Conservation (phyloP, 2,329 filamentous ascomycete species). For the Helotiales sp. region DNA sequence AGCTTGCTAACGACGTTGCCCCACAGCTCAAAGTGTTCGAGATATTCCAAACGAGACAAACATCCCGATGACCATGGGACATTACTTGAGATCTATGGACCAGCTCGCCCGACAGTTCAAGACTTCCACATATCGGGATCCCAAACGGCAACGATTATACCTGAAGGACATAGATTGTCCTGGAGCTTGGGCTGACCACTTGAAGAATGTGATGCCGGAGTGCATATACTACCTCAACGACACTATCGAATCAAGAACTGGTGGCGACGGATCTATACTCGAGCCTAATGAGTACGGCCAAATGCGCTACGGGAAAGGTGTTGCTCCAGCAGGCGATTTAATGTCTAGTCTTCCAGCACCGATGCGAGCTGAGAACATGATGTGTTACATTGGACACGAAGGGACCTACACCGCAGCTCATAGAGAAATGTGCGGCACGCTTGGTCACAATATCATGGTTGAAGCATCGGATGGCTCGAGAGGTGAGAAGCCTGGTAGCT, state of each 20-base stretch:
- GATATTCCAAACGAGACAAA: conserved; percentile 73
- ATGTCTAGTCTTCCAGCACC: conserved; percentile 87
- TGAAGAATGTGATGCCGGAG: conserved; percentile 76
- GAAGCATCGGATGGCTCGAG: conserved; percentile 74
- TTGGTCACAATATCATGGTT: conserved; percentile 98
- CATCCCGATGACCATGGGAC: conserved; percentile 81
- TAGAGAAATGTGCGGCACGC: conserved; percentile 93
- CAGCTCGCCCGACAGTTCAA: conserved; percentile 82
- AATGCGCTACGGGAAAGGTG: conserved; percentile 43
- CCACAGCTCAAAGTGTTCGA: conserved; percentile 76
- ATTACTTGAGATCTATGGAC: conserved; percentile 87
- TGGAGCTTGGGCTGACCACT: conserved; percentile 76
- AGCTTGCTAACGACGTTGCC: conserved; percentile 15
- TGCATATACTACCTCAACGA: conserved; percentile 91
- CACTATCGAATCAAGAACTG: conserved; percentile 57
- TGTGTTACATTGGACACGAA: conserved; percentile 98
- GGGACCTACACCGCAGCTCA: conserved; percentile 95
- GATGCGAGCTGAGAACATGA: conserved; percentile 94
- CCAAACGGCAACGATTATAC: conserved; percentile 82
- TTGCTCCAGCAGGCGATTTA: conserved; percentile 77
- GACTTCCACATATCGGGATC: conserved; percentile 72
- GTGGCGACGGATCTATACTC: conserved; percentile 54
- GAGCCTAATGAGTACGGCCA: conserved; percentile 42
- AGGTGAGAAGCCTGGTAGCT: conserved; percentile 81
- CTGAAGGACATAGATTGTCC: conserved; percentile 98